These are phyloP conservation scores for Ampelomyces quisqualis DNA, from an alignment of 2,329 filamentous ascomycete genomes.

Conservation along the genomic window DNA sequence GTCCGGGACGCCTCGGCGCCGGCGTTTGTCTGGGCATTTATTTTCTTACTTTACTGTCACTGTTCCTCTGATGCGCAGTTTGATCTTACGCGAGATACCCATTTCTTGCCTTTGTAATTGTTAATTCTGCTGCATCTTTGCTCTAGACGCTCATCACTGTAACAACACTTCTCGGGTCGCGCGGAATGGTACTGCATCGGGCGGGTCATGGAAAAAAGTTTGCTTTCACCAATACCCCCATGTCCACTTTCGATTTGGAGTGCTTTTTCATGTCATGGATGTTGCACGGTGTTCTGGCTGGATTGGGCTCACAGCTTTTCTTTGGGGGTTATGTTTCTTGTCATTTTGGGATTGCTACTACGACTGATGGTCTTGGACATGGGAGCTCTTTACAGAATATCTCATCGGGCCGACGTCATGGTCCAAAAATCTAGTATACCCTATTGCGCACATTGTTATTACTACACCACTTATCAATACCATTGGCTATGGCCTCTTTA, in stretches of 20 bases:
- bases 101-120: slow-evolving; percentile 37
- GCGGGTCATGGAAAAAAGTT: slow-evolving; percentile 43
- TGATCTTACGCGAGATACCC: slow-evolving; percentile 45
- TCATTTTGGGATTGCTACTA: slow-evolving; percentile 20
- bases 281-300: slow-evolving; percentile 22
- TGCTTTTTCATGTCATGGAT: slow-evolving; percentile 18
- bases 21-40: slow-evolving; percentile 29
- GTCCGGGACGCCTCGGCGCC: slow-evolving; percentile 28
- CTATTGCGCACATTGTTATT: slow-evolving; percentile 22
- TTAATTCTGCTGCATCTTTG: slow-evolving; percentile 43
- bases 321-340: slow-evolving; percentile 9
- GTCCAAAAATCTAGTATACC: slow-evolving; percentile 35
- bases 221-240: slow-evolving; percentile 41
- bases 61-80: slow-evolving; percentile 27
- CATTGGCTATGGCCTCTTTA: slow-evolving; percentile 11
- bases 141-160: slow-evolving; percentile 37
- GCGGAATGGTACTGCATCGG: slow-evolving; percentile 36
- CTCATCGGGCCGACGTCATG: slow-evolving; percentile 26
- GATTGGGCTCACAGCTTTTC: slow-evolving; percentile 17
- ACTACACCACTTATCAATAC: slow-evolving; percentile 22
- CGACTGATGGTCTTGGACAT: slow-evolving; percentile 20
- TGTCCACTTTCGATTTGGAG: slow-evolving; percentile 14
- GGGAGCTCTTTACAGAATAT: slow-evolving; percentile 20
- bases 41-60: slow-evolving; percentile 15
- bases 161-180: slow-evolving; percentile 37